Evolutionary conservation across 1,284 basidiomycete genomes (phyloP), one percentile per base, ranked within the genome.

Genomic region (Farysia itapuensis): DNA sequence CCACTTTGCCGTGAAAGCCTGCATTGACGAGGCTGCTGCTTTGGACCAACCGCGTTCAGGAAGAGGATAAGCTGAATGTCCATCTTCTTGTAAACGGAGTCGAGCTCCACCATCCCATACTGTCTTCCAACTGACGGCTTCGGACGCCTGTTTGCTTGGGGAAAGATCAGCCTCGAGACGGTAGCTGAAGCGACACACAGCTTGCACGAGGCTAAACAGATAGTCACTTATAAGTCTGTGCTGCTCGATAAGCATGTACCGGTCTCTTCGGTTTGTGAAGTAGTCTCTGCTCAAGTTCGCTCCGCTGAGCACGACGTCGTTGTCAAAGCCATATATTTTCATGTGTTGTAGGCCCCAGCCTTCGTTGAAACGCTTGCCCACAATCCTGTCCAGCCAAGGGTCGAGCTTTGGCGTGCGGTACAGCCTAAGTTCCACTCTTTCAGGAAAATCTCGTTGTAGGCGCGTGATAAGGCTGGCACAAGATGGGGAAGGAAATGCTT

Each of bases 321-420:
- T 86, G 73, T 99, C 95, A 1, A 84, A 86, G 14, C 90, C 90
- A 72, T 99, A 99, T 49, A 94, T 84, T 79, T 98, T 98, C 18
- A 92, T 88, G 76, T 98, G 95, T 89, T 94, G 96, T 4, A 94
- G 88, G 0, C 95, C 94, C 87, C 90, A 97, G 0, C 93, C 95
- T 79, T 99, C 95, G 71, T 97, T 93, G 78, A 92, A 95, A 33
- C 95, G 82, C 38, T 89, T 87, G 2, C 95, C 95, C 1, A 97
- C 84, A 18, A 93, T 52, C 49, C 82, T 83, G 31, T 89, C 85
- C 74, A 89, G 80, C 25, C 88, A 64, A 0, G 88, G 86, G 19
- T 84, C 61, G 11, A 97, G 81, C 49, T 86, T 88, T 0, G 94
- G 92, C 64, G 90, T 92, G 38, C 68, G 67, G 86, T 85, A 77